Percentiles rank a stretch among this genome's conserved stretches.
These are phyloP conservation scores for Nicotiana undulata DNA, from an alignment of 257 asterid species.

Conservation along the genomic window DNA sequence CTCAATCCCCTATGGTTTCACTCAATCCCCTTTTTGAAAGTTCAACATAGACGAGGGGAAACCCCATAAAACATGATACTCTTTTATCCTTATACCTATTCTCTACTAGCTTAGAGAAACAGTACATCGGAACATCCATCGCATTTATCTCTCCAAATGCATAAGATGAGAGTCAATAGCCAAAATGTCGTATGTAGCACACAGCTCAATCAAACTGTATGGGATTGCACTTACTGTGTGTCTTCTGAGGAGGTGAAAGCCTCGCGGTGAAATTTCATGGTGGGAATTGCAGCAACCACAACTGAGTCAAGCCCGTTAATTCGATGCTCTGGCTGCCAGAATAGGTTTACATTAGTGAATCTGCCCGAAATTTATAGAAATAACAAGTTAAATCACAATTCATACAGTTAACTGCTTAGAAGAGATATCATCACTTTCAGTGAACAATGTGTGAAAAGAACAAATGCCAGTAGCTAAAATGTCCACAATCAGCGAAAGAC, in stretches of 20 bases:
- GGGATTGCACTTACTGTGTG: slow-evolving; percentile 57
- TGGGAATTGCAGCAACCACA: slow-evolving; percentile 78
- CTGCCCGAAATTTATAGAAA: neutral
- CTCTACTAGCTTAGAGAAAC: neutral
- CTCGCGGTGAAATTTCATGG: slow-evolving; percentile 63
- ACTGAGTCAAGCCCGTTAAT: slow-evolving; percentile 67
- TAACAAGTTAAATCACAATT: neutral
- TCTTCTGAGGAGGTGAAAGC: slow-evolving; percentile 70
- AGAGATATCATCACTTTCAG: neutral
- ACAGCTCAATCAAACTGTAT: neutral
- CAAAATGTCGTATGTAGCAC: neutral
- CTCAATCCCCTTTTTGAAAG: neutral
- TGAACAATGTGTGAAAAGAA: neutral
- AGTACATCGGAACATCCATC: neutral
- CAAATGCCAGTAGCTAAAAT: neutral
- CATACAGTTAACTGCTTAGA: neutral
- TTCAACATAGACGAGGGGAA: neutral
- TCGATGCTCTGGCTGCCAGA: slow-evolving; percentile 57
- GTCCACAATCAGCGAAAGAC: neutral
- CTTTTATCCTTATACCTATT: neutral
- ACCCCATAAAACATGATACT: neutral
- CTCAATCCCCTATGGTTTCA: neutral
- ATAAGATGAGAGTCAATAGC: neutral
- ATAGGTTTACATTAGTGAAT: slow-evolving; percentile 3
- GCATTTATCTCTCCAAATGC: neutral